Base-by-base conservation (phyloP, 1,139 yeast genomes). In the Barnettozyma hawaiiensis region DNA sequence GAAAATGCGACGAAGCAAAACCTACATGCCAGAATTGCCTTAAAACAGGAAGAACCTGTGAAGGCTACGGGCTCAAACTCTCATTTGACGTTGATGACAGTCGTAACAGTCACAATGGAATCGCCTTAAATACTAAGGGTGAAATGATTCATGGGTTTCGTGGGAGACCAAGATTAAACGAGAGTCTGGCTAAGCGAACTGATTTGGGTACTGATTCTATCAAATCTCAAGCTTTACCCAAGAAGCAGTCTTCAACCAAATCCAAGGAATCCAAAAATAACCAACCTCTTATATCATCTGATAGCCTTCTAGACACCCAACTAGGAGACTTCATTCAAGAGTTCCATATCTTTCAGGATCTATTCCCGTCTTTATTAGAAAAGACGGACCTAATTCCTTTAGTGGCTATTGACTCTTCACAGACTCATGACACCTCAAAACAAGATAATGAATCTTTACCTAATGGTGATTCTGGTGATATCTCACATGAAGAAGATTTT, bases 1-100 rank as follows among this genome's bases (percentile, higher is more conserved):
- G 75, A 40, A 74, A 73, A 49, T 74, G 79, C 52, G 78, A 73
- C 53, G 79, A 74, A 49, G 58, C 64, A 1, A 71, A 69, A 48
- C 79, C 79, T 0, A 44, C 41, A 11, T 74, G 79, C 51, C 55
- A 60, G 23, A 74, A 73, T 53, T 74, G 78, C 47, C 24, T 56
- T 3, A 64, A 60, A 22, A 61, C 70, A 4, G 72, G 71, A 3
- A 57, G 73, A 26, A 46, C 46, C 12, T 75, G 81, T 51, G 77
- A 65, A 44, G 79, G 79, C 1, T 75, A 75, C 54, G 74, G 66
- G 0, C 46, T 72, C 7, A 60, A 73, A 42, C 56, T 74, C 7
- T 62, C 70, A 2, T 75, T 74, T 48, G 76, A 71, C 48, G 74
- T 71, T 10, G 75, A 72, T 46, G 75, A 71, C 42, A 57, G 62